Evolutionary conservation across 2,329 filamentous ascomycete genomes (phyloP).

Genomic region (Trichoderma arundinaceum): DNA sequence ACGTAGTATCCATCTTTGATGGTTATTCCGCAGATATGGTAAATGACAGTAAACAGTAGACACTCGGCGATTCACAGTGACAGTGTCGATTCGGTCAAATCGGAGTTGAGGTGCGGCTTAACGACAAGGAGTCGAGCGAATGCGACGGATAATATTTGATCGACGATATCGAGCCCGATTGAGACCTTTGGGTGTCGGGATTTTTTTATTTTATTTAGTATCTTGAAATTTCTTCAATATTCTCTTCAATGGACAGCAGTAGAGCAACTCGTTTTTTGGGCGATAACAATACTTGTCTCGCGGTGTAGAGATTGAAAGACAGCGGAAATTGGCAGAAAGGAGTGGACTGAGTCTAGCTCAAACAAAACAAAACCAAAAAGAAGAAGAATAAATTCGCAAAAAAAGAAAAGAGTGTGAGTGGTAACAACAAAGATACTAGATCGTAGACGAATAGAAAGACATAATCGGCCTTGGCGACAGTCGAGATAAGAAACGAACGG

Average conservation of each 20-base stretch:
- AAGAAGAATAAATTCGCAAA: slow-evolving; percentile 36
- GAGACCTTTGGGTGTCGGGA: background rate
- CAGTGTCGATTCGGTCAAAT: background rate
- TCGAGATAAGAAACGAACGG: slow-evolving; percentile 28
- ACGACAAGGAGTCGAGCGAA: background rate
- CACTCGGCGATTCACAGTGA: background rate
- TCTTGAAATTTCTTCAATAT: background rate
- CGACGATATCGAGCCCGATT: background rate
- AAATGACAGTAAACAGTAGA: background rate
- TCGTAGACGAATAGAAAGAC: slow-evolving; percentile 42
- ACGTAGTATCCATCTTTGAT: slow-evolving; percentile 24
- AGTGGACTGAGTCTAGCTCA: slow-evolving; percentile 58
- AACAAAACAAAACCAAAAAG: slow-evolving; percentile 36
- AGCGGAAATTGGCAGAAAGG: slow-evolving; percentile 44
- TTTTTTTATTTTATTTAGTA: background rate
- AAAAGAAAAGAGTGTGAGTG: slow-evolving; percentile 35
- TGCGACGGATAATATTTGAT: background rate
- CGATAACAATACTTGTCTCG: slow-evolving; percentile 18
- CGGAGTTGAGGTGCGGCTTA: background rate
- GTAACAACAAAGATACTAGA: slow-evolving; percentile 35
- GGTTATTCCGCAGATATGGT: background rate
- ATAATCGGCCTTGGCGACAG: slow-evolving; percentile 43
- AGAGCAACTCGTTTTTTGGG: background rate
- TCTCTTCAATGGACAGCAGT: background rate
- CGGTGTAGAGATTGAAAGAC: slow-evolving; percentile 21